A percentile compares a stretch with the other conserved stretches of the same genome.
These are phyloP conservation scores for Beta corolliflora DNA, from an alignment of 179 eudicot genomes.

Conservation along the genomic window DNA sequence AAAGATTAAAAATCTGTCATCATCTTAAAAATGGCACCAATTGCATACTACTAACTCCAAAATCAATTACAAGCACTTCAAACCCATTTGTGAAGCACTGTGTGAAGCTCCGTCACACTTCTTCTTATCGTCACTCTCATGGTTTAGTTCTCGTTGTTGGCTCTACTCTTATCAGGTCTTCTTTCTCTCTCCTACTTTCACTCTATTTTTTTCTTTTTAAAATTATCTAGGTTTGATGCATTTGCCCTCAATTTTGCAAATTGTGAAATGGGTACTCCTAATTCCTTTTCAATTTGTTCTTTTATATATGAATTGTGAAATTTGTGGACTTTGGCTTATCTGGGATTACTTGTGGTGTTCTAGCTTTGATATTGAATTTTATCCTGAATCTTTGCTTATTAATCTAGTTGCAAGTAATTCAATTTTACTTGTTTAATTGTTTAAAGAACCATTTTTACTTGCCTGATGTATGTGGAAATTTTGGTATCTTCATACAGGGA, in stretches of 20 bases:
- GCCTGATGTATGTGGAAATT: conserved; percentile 6
- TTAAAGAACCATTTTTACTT: not conserved
- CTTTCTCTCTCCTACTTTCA: not conserved
- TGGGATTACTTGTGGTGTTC: not conserved
- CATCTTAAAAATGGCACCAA: conserved; percentile 9
- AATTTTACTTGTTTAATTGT: too few relatives aligned
- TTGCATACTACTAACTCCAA: conserved; percentile 17
- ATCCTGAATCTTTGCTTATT: not conserved
- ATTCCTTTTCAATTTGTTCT: not conserved
- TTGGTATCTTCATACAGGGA: conserved; percentile 51
- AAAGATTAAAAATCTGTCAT: conserved; percentile 11
- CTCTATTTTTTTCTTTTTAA: not conserved
- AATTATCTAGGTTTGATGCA: not conserved
- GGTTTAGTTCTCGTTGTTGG: conserved; percentile 71
- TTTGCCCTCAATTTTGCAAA: not conserved
- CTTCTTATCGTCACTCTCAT: conserved; percentile 79
- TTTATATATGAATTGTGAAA: not conserved
- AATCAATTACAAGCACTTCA: conserved; percentile 72
- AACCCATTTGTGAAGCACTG: conserved; percentile 94
- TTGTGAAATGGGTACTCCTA: not conserved
- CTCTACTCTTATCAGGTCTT: conserved; percentile 70
- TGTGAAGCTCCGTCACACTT: conserved; percentile 82
- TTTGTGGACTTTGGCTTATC: not conserved
- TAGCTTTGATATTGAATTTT: not conserved
- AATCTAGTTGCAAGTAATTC: too few relatives aligned